phyloP scores from a whole-genome alignment of 2,329 filamentous ascomycete genomes.

The Parascedosporium putredinis region DNA sequence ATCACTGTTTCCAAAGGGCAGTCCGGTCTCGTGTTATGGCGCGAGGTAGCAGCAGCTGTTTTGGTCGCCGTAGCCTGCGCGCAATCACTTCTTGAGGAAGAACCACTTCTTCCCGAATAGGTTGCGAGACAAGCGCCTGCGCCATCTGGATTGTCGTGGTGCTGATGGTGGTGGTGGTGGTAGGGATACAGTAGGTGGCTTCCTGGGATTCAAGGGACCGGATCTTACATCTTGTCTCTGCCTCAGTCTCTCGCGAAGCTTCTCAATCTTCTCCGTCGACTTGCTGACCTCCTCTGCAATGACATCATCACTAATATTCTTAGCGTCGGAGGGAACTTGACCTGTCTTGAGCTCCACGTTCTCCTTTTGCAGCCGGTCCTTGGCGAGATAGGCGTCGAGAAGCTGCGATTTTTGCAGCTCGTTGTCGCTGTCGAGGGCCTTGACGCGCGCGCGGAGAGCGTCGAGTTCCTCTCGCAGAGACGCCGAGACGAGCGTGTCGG shows the following conservation, averaged over 20 bases:
- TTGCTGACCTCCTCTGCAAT: slow-evolving; percentile 28
- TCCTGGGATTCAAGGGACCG: neutral
- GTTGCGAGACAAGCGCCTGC: no score
- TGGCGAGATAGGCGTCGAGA: slow-evolving; percentile 47
- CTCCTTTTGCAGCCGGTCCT: slow-evolving; percentile 48
- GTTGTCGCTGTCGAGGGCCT: slow-evolving; percentile 37
- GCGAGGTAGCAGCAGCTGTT: no score
- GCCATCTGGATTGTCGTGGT: no score
- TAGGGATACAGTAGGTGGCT: neutral
- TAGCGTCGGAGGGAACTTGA: slow-evolving; percentile 21
- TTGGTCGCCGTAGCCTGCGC: no score
- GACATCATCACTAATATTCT: slow-evolving; percentile 23
- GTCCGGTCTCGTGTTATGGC: no score
- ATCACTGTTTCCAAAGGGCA: no score
- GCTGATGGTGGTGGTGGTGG: neutral
- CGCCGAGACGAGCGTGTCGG: slow-evolving; percentile 47
- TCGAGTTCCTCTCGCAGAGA: slow-evolving; percentile 50
- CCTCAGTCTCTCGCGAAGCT: slow-evolving; percentile 43
- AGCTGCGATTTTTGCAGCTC: slow-evolving; percentile 50
- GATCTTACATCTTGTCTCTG: slow-evolving; percentile 49
- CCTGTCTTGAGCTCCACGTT: slow-evolving; percentile 32
- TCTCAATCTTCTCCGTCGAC: slow-evolving; percentile 43
- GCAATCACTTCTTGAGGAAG: no score
- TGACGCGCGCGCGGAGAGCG: slow-evolving; percentile 40
- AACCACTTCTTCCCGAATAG: no score